Base-by-base conservation (phyloP, 257 asterid genomes). In the Haberlea rhodopensis region DNA sequence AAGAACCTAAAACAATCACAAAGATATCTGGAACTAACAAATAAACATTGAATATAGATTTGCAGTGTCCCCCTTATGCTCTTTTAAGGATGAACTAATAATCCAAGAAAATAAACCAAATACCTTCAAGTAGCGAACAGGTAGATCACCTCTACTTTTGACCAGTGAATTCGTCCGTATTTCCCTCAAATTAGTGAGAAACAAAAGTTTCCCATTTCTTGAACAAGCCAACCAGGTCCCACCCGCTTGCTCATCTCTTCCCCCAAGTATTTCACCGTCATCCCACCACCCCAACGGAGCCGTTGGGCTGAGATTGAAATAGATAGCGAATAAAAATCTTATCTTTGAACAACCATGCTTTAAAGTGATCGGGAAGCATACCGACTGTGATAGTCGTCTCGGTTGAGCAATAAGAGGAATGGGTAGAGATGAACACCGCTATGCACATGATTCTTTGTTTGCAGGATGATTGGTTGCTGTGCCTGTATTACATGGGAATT, bases 151-250 rank as follows among this genome's bases (percentile, higher is more conserved):
- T 71, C 96, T 82, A 80, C 82, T 79, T 40, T 71, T 78, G 66
- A 73, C 22, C 5, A 28, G 48, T 3, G 86, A 53, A 46, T 18
- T 18, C 21, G 82, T 28, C 19, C 13, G 16, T 53, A 63, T 34
- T 72, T 91, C 95, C 73, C 98, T 79, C 5, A 91, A 94, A 53
- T 87, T 88, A 23, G 96, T 89, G 67, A 91, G 78, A 65, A 88
- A 89, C 18, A 95, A 87, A 11, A 88, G 18, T 78, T 76, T 86
- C 10, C 95, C 96, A 9, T 66, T 45, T 57, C 56, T 70, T 24
- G 79, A 29, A 69, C 79, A 80, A 71, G 83, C 95, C 73, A 88
- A 24, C 96, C 98, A 91, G 49, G 95, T 91, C 34, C 96, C 96
- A 7, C 96, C 98, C 59, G 85, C 94, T 29, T 62, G 73, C 45